Evolutionary conservation across 2,329 filamentous ascomycete species (phyloP).

Genomic region (Podosphaera xanthii): DNA sequence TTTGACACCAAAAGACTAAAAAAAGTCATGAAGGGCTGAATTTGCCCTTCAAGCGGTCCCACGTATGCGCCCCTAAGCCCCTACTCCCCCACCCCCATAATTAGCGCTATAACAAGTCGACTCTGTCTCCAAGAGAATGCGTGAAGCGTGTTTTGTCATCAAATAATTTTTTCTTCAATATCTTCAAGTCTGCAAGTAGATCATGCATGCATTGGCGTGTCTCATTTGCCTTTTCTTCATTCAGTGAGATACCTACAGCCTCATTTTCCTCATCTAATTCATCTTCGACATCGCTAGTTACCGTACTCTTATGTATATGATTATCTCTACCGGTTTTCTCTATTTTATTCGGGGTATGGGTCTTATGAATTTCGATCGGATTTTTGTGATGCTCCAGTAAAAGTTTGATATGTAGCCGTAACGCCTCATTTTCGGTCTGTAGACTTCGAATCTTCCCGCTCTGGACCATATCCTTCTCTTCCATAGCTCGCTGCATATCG

Average conservation of each 20-base stretch:
- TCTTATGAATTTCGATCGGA: conserved; percentile 40
- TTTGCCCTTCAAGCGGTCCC: too few species aligned
- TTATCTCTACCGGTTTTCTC: background rate
- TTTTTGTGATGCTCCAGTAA: conserved; percentile 75
- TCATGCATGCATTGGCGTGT: conserved; percentile 72
- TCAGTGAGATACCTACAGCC: conserved; percentile 26
- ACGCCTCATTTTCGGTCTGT: conserved; percentile 71
- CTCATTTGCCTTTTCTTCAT: conserved; percentile 32
- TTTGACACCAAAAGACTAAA: too few species aligned
- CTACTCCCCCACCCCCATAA: too few species aligned
- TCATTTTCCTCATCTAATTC: conserved; percentile 29
- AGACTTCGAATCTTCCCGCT: conserved; percentile 86
- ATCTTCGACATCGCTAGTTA: background rate
- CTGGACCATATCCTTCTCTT: conserved; percentile 71
- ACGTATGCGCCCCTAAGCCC: too few species aligned
- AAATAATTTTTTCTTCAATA: conserved; percentile 69
- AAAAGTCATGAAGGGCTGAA: too few species aligned
- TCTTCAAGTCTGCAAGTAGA: conserved; percentile 53
- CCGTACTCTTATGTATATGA: background rate
- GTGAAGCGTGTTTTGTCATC: conserved; percentile 52
- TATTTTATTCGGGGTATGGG: conserved; percentile 2
- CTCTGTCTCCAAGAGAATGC: too few species aligned
- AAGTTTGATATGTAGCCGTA: conserved; percentile 69
- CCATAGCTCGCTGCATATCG: conserved; percentile 86
- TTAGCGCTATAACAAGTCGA: too few species aligned